Evolutionary conservation across 2,329 filamentous ascomycete species (phyloP).

Genomic region (Xylariaceae sp.): DNA sequence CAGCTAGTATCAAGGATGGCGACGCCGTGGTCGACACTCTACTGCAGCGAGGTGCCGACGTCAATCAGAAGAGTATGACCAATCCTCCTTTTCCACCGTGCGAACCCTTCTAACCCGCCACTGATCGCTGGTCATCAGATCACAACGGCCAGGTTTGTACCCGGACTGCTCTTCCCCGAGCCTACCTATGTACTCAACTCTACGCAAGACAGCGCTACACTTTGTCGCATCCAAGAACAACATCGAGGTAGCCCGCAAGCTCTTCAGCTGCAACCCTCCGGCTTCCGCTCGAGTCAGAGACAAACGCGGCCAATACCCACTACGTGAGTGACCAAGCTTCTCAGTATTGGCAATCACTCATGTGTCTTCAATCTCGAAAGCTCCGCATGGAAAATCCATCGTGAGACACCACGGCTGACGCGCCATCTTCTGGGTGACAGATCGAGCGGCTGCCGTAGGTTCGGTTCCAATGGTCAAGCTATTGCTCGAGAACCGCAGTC

Average conservation of each 20-base stretch:
- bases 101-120: neutral
- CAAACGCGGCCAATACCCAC: slow-evolving; percentile 78
- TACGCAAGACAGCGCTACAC: slow-evolving; percentile 72
- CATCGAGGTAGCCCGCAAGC: slow-evolving; percentile 71
- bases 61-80: slow-evolving; percentile 63
- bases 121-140: slow-evolving; percentile 39
- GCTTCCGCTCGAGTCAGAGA: slow-evolving; percentile 80
- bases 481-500: slow-evolving; percentile 71
- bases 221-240: slow-evolving; percentile 90
- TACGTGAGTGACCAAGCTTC: slow-evolving; percentile 41
- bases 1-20: slow-evolving; percentile 67
- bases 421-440: no score
- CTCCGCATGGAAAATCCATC: no score
- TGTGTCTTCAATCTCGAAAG: no score
- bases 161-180: neutral
- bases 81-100: neutral
- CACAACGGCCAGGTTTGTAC: slow-evolving; percentile 57
- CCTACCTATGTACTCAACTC: neutral
- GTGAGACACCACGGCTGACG: no score
- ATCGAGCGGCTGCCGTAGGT: slow-evolving; percentile 86
- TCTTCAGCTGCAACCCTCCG: slow-evolving; percentile 65
- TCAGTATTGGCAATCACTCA: no score
- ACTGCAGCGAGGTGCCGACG: slow-evolving; percentile 65
- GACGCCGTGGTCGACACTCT: slow-evolving; percentile 66
- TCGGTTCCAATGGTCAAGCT: slow-evolving; percentile 82